Evolutionary conservation across 371 early-diverging fungal genomes (phyloP), one percentile per base, ranked within the genome.

Genomic region (Batrachochytrium dendrobatidis): DNA sequence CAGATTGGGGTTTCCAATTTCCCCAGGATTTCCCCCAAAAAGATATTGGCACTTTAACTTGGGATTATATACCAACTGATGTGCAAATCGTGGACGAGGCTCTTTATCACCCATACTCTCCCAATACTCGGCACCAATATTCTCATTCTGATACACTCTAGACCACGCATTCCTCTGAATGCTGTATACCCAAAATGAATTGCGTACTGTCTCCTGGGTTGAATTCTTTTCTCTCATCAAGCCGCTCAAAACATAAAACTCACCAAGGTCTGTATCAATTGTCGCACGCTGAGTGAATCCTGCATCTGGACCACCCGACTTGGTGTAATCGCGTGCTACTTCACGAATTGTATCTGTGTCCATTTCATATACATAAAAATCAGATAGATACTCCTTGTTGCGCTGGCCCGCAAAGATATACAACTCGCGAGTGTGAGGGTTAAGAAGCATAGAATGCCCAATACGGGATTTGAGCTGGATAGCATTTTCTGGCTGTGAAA

Each of bases 401-500:
- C 91, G 80, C 68, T 93, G 90, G 20, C 93, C 93, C 28, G 92
- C 91, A 65, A 95, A 86, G 34, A 96, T 86, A 64, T 88, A 92
- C 3, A 95, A 71, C 30, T 83, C 80, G 26, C 86, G 84, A 17
- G 77, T 72, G 26, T 60, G 58, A 2, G 86, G 74, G 65, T 95
- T 89, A 10, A 92, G 79, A 1, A 91, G 70, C 94, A 94, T 91
- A 2, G 93, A 88, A 63, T 93, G 94, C 15, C 91, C 91, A 34
- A 91, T 86, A 34, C 95, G 83, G 22, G 85, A 82, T 65, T 83
- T 84, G 8, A 91, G 58, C n/a, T 81, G 77, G 30, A 69, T 65
- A 7, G 67, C 35, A 57, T 49, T 53, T 45, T 59, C 68, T 24
- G 64, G 60, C 52, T 58, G 63, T 29, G 33, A 45, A 29, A 49